A percentile compares a stretch with the other conserved stretches of the same genome.
Conservation (phyloP, 2,329 filamentous ascomycete genomes). For the Colletotrichum limetticola region DNA sequence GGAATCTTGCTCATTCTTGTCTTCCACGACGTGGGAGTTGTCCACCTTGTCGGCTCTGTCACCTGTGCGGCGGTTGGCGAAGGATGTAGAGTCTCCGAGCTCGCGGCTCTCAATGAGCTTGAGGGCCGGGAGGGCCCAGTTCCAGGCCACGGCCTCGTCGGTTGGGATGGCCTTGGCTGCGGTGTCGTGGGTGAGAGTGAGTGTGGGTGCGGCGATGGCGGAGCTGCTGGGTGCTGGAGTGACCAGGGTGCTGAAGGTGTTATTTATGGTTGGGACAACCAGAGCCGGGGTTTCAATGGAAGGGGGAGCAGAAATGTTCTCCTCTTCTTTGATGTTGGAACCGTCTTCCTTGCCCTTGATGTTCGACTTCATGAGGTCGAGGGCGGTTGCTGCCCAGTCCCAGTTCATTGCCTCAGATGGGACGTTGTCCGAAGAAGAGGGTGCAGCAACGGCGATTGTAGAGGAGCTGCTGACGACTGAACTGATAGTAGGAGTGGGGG, state of each 20-base stretch:
- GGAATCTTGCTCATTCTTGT: neutral
- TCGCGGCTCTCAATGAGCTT: neutral
- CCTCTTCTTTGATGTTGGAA: neutral
- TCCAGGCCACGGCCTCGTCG: neutral
- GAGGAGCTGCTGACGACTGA: neutral
- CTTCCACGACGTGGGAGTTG: neutral
- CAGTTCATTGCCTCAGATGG: neutral
- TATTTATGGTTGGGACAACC: too few species aligned
- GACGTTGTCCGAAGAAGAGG: too few species aligned
- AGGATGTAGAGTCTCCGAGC: neutral
- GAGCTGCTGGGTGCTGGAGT: too few species aligned
- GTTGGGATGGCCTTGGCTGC: too few species aligned
- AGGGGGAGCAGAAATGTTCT: neutral
- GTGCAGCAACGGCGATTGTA: too few species aligned
- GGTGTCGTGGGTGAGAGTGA: too few species aligned
- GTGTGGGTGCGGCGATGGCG: too few species aligned
- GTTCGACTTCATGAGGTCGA: neutral
- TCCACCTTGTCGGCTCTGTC: neutral
- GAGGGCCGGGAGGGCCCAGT: neutral
- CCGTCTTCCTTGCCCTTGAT: neutral
- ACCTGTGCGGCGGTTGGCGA: neutral
- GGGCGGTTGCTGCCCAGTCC: neutral
- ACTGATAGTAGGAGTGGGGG: neutral
- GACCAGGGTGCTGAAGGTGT: too few species aligned
- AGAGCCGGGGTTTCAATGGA: too few species aligned